These are phyloP conservation scores for Cicer cuneatum DNA, from an alignment of 306 rosid species.

Conservation along the genomic window DNA sequence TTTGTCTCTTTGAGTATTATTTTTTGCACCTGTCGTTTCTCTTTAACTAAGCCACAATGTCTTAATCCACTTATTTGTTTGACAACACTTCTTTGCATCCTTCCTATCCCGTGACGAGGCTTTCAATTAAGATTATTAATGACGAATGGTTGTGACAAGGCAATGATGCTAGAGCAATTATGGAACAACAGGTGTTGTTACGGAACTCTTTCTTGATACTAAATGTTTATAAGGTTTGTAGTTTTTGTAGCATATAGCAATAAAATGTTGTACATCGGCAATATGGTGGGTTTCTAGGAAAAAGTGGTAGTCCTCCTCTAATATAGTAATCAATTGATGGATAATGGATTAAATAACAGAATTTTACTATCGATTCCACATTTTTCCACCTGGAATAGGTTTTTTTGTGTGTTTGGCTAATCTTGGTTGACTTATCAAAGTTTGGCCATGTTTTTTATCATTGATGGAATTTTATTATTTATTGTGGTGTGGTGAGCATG, in stretches of 20 bases:
- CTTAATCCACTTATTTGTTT: slow-evolving; percentile 45
- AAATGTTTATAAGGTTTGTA: slow-evolving; percentile 31
- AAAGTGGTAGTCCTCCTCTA: neutral
- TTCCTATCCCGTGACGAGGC: slow-evolving; percentile 97
- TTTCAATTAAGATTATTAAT: slow-evolving; percentile 71
- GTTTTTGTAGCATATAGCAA: neutral
- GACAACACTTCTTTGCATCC: slow-evolving; percentile 91
- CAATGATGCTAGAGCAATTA: slow-evolving; percentile 51
- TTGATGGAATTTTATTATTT: too few species aligned
- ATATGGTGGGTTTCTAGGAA: slow-evolving; percentile 22
- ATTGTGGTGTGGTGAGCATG: too few species aligned
- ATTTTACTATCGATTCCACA: neutral
- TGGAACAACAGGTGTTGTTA: slow-evolving; percentile 66
- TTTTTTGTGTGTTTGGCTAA: neutral
- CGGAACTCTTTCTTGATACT: slow-evolving; percentile 26
- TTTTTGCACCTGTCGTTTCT: slow-evolving; percentile 18
- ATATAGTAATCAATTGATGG: slow-evolving; percentile 9
- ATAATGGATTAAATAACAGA: neutral
- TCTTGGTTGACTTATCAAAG: neutral
- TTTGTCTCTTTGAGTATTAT: slow-evolving; percentile 24
- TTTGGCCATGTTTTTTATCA: neutral
- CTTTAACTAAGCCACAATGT: slow-evolving; percentile 43
- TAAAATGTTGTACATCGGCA: slow-evolving; percentile 1
- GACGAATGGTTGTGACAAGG: slow-evolving; percentile 76
- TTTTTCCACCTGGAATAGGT: neutral